A percentile compares a stretch with the other conserved stretches of the same genome.
These are phyloP conservation scores for Termitomyces sp. DNA, from an alignment of 768 basidiomycete species.

Conservation along the genomic window DNA sequence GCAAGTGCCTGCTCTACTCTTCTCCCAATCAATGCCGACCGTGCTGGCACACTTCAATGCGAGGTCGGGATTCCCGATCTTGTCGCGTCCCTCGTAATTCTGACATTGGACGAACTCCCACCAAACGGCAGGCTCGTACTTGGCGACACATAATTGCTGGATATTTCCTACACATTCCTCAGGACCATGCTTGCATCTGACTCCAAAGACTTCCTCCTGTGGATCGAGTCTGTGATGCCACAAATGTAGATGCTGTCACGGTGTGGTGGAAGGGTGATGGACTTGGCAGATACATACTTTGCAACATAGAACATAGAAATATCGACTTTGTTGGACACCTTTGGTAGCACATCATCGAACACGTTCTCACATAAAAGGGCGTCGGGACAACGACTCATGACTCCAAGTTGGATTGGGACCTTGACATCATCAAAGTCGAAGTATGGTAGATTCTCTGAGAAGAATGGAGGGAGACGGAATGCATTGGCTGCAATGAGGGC, in stretches of 20 bases:
- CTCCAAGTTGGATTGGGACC: constrained; percentile 49
- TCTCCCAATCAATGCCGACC: constrained; percentile 68
- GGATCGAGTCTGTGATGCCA: constrained; percentile 48
- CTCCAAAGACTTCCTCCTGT: constrained; percentile 72
- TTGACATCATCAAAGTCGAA: constrained; percentile 25
- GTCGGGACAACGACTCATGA: constrained; percentile 70
- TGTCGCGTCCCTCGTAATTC: constrained; percentile 59
- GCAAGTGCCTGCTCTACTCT: constrained; percentile 52
- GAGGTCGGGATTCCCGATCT: constrained; percentile 63
- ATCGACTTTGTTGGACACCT: constrained; percentile 62
- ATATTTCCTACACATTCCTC: constrained; percentile 87
- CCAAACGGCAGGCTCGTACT: constrained; percentile 60
- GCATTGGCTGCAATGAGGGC: constrained; percentile 1
- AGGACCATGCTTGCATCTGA: constrained; percentile 76
- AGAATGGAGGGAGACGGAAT: constrained; percentile 7
- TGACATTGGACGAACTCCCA: constrained; percentile 85
- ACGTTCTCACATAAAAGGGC: constrained; percentile 77
- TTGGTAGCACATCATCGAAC: constrained; percentile 67
- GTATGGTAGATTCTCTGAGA: constrained; percentile 6
- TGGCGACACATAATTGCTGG: constrained; percentile 79
- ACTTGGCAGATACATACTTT: constrained; percentile 42
- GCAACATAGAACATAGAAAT: constrained; percentile 73
- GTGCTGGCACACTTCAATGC: constrained; percentile 64
- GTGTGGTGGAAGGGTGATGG: not conserved
- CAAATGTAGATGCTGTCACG: not conserved